Conservation (phyloP, 169 alveolate species). For the Plasmodium billcollinsi region DNA sequence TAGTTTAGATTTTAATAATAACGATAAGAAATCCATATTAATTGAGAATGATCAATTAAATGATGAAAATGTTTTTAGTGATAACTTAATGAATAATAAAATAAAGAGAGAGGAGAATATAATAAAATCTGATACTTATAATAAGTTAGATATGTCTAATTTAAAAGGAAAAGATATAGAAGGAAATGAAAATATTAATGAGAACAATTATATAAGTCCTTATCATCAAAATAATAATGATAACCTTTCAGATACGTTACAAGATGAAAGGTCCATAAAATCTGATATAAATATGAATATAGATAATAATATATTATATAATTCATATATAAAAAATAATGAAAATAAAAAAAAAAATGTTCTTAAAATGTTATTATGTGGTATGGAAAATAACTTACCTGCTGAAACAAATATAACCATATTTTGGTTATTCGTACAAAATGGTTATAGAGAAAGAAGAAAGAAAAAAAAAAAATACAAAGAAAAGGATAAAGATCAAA, state of each 20-base stretch:
- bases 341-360: conserved; percentile 34
- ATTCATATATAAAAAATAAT: conserved; percentile 20
- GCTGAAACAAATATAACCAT: conserved; percentile 55
- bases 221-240: not conserved
- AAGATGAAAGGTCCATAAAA: not conserved
- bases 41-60: too few relatives aligned
- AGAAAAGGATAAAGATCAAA: not conserved
- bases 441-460: conserved; percentile 37
- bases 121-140: too few relatives aligned
- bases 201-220: not conserved
- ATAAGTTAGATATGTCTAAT: not conserved
- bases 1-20: too few relatives aligned
- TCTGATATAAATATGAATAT: not conserved
- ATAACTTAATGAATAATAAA: too few relatives aligned
- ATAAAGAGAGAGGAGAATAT: too few relatives aligned
- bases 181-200: not conserved
- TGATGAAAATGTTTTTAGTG: too few relatives aligned
- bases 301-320: conserved; percentile 42
- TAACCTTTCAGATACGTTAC: not conserved
- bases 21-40: too few relatives aligned
- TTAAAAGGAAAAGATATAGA: conserved; percentile 1
- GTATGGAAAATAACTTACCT: conserved; percentile 61
- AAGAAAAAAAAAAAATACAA: not conserved
- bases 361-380: conserved; percentile 30
- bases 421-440: conserved; percentile 74